Base-by-base conservation (phyloP, 768 basidiomycete genomes). In the Rubroboletus pulcherrimus region DNA sequence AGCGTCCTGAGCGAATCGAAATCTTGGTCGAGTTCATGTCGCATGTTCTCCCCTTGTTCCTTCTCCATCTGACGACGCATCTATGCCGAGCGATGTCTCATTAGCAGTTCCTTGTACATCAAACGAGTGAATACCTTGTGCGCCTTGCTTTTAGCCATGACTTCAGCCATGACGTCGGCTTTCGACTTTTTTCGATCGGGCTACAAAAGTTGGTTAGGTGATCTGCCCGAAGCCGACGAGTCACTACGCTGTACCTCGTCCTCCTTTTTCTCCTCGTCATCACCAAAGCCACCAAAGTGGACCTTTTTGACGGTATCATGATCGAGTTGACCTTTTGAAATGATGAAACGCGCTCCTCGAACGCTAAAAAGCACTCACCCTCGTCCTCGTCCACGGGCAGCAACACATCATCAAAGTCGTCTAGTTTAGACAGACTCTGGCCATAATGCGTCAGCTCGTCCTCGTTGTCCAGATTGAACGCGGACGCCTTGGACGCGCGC, bases 161-260 rank as follows among this genome's bases (percentile, higher is more conserved):
- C 90, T 70, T 99, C 97, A 0, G 90, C 84, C 97, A 99, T 98
- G 57, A 98, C 91, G 66, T 99, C 95, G 2, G 91, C 87, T 72
- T 96, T 97, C 5, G 87, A 84, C 74, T 91, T 96, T 73, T 96
- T 97, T 56, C 86, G 78, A 44, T 82, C 82, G 8, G 88, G 88
- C 91, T 94, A 64, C 46, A 40, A 44, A 56, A 14, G 50, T 45
- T 49, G 53, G 37, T 53, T 34, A 35, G 46, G n/a, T 10, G 34
- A 44, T 38, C 21, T 31, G 34, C n/a, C 47, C 39, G 3, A 46
- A 17, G 1, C 5, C 1, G 19, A 44, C 40, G 14, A 51, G n/a
- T 41, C 47, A 33, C 2, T 21, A 72, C 51, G 12, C 46, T 58
- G 76, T 69, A 79, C 83, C 49, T 79, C 81, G 17, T 78, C 77